These are phyloP conservation scores for Papilionanthe hybrid DNA, from an alignment of 116 monocot species.

Conservation along the genomic window DNA sequence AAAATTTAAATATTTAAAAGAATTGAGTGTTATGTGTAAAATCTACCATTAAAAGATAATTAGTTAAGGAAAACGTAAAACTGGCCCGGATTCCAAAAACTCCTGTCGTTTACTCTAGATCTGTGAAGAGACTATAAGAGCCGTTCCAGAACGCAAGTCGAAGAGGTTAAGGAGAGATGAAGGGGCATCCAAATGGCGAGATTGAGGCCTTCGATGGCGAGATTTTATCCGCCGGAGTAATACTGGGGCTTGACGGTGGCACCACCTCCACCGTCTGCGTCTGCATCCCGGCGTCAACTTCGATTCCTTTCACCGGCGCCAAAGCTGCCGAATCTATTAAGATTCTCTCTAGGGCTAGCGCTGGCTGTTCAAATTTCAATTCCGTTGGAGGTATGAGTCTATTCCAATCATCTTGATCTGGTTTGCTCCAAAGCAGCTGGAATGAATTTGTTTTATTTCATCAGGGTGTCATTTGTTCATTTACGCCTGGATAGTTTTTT, in stretches of 20 bases:
- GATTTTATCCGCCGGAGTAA: slow-evolving; percentile 18
- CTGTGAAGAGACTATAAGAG: background rate
- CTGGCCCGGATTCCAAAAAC: too few relatives aligned
- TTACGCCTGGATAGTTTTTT: background rate
- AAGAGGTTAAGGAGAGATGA: slow-evolving; percentile 26
- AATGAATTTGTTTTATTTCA: background rate
- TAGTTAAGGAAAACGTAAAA: too few relatives aligned
- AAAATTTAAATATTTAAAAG: too few relatives aligned
- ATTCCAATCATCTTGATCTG: background rate
- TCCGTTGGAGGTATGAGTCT: slow-evolving; percentile 25
- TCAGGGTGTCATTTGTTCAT: background rate
- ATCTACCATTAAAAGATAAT: too few relatives aligned
- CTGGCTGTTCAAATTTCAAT: slow-evolving; percentile 34
- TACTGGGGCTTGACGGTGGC: slow-evolving; percentile 27
- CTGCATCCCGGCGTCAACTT: slow-evolving; percentile 13
- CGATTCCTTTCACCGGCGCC: slow-evolving; percentile 6
- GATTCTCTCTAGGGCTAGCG: slow-evolving; percentile 22
- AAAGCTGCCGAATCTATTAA: background rate
- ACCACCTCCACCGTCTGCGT: slow-evolving; percentile 35
- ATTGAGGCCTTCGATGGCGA: slow-evolving; percentile 36
- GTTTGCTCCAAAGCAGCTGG: background rate
- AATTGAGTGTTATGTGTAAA: too few relatives aligned
- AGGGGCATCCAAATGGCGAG: slow-evolving; percentile 39
- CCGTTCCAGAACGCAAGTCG: background rate
- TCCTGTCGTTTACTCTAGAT: background rate